phyloP scores from a whole-genome alignment of 495 filamentous ascomycete genomes.

The Polyplosphaeria fusca region DNA sequence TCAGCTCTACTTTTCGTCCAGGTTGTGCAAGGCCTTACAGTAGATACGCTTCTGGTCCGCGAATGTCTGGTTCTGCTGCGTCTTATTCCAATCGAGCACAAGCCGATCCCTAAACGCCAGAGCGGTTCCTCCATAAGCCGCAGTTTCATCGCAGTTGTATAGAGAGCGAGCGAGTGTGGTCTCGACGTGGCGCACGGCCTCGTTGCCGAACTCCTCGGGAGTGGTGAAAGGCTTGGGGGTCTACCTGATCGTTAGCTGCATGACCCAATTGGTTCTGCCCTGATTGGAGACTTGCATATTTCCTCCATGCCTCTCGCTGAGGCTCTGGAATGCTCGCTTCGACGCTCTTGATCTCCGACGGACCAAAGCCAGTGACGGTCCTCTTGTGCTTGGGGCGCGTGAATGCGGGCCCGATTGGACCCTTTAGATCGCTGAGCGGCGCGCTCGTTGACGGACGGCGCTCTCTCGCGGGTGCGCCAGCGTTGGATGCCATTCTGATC shows the following conservation, averaged over 20 bases:
- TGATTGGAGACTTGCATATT: slow-evolving; percentile 55
- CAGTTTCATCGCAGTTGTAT: slow-evolving; percentile 96
- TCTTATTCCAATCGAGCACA: slow-evolving; percentile 95
- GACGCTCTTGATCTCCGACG: slow-evolving; percentile 85
- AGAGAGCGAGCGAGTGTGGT: slow-evolving; percentile 93
- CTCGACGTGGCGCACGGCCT: slow-evolving; percentile 90
- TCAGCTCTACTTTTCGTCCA: not conserved
- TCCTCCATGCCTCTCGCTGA: slow-evolving; percentile 85
- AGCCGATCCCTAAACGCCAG: slow-evolving; percentile 90
- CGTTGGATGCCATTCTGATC: slow-evolving; percentile 24
- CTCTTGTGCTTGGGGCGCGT: slow-evolving; percentile 88
- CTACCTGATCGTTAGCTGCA: slow-evolving; percentile 39
- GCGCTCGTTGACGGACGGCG: slow-evolving; percentile 75
- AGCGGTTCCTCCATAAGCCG: slow-evolving; percentile 85
- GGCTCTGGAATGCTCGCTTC: slow-evolving; percentile 87
- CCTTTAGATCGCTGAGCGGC: slow-evolving; percentile 77
- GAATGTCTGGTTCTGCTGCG: slow-evolving; percentile 91
- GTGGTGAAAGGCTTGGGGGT: slow-evolving; percentile 66
- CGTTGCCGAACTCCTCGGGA: slow-evolving; percentile 72
- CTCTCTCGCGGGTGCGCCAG: slow-evolving; percentile 46
- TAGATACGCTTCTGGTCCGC: slow-evolving; percentile 89
- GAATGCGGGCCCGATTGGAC: slow-evolving; percentile 68
- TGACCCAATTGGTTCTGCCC: not conserved
- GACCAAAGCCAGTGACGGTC: slow-evolving; percentile 86
- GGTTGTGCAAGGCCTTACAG: slow-evolving; percentile 49